Percentiles rank a stretch among this genome's conserved stretches.
Evolutionary conservation across 192 early-diverging fungal genomes (phyloP).

Genomic region (Gaertneriomyces sp.): DNA sequence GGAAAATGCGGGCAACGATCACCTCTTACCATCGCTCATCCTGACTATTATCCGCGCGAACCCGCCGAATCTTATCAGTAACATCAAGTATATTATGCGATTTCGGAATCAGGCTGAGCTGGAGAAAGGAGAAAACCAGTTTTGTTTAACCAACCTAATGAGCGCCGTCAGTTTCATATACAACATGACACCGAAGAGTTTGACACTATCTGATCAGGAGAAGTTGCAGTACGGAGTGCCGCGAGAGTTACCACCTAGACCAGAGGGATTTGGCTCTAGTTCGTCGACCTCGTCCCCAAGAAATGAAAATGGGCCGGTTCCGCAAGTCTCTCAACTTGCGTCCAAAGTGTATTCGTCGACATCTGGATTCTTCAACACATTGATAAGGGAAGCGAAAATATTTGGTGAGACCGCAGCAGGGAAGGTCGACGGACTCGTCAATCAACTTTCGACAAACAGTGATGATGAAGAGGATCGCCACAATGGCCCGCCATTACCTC

Average conservation of each 20-base stretch:
- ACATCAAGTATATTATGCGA: constrained; percentile 54
- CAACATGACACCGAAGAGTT: constrained; percentile 44
- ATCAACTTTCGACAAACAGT: constrained; percentile 17
- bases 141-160: constrained; percentile 53
- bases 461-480: constrained; percentile 12
- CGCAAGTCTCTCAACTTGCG: constrained; percentile 32
- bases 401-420: constrained; percentile 34
- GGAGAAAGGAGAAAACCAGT: constrained; percentile 46
- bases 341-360: constrained; percentile 32
- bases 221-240: constrained; percentile 11
- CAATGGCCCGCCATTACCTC: constrained; percentile 2
- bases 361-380: constrained; percentile 31
- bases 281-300: constrained; percentile 8
- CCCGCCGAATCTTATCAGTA: constrained; percentile 50
- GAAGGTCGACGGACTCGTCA: constrained; percentile 32
- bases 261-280: background rate
- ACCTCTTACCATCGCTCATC: constrained; percentile 47
- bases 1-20: constrained; percentile 41
- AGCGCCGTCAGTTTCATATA: constrained; percentile 55
- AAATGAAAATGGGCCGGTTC: background rate
- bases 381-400: constrained; percentile 34
- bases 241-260: background rate
- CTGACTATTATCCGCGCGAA: constrained; percentile 45
- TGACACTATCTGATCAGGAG: constrained; percentile 44
- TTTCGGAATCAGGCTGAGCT: constrained; percentile 45